phyloP scores from a whole-genome alignment of 2,329 filamentous ascomycete species.

The Tolypocladium paradoxum region DNA sequence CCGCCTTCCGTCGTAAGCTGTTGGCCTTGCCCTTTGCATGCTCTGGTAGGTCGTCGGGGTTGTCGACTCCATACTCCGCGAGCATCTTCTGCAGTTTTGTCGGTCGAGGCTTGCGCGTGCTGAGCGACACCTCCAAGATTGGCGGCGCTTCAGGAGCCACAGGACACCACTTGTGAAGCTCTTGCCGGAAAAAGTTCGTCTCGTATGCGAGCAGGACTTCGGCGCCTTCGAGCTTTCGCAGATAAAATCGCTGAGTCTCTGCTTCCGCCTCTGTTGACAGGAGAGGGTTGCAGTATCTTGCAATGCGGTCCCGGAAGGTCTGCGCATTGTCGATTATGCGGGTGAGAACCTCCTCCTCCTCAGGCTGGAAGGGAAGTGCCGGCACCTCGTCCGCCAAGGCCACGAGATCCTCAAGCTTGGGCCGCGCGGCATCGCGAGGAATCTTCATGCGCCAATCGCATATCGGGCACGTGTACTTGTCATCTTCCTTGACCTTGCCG shows the following conservation, averaged over 20 bases:
- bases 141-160: slow-evolving; percentile 81
- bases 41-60: slow-evolving; percentile 81
- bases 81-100: slow-evolving; percentile 96
- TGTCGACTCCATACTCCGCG: slow-evolving; percentile 75
- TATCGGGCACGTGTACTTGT: slow-evolving; percentile 96
- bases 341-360: slow-evolving; percentile 80
- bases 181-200: slow-evolving; percentile 96
- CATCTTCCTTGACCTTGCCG: slow-evolving; percentile 95
- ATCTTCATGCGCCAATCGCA: slow-evolving; percentile 97
- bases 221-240: slow-evolving; percentile 93
- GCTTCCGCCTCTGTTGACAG: slow-evolving; percentile 77
- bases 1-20: slow-evolving; percentile 60
- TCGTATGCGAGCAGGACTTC: slow-evolving; percentile 86
- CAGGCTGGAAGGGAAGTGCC: slow-evolving; percentile 80
- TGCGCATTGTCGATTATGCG: slow-evolving; percentile 79
- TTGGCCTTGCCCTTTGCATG: slow-evolving; percentile 70
- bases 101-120: slow-evolving; percentile 87
- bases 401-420: slow-evolving; percentile 84
- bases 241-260: slow-evolving; percentile 83
- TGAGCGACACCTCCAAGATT: slow-evolving; percentile 75
- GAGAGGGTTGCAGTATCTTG: slow-evolving; percentile 68
- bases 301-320: slow-evolving; percentile 73
- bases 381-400: slow-evolving; percentile 76
- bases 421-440: slow-evolving; percentile 86
- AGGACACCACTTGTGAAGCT: slow-evolving; percentile 88